phyloP scores from a whole-genome alignment of 1,284 basidiomycete genomes.

The Trametes polyzona region DNA sequence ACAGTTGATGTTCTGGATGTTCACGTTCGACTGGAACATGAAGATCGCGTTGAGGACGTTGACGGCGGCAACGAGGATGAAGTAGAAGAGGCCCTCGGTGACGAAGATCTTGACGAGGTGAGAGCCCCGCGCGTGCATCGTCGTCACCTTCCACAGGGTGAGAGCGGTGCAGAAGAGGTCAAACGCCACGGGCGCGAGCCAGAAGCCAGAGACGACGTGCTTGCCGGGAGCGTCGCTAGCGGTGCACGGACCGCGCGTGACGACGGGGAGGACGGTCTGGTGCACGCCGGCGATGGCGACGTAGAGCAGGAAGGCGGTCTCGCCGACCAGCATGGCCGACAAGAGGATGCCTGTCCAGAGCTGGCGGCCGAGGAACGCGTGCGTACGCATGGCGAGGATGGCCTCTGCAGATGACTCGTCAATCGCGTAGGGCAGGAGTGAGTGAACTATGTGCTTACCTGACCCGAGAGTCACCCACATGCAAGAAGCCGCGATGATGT shows the following conservation, averaged over 20 bases:
- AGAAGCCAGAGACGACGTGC: conserved; percentile 13
- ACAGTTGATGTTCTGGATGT: conserved; percentile 17
- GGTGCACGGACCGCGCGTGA: conserved; percentile 9
- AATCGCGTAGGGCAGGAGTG: no score
- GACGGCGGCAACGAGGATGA: conserved; percentile 11
- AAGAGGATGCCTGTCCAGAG: conserved; percentile 3
- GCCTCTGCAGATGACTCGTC: background rate
- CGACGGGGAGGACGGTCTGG: conserved; percentile 9
- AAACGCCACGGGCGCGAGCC: conserved; percentile 14
- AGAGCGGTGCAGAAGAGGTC: conserved; percentile 13
- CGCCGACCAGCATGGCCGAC: conserved; percentile 6
- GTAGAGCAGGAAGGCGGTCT: conserved; percentile 9
- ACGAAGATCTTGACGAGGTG: conserved; percentile 17
- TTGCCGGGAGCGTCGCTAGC: conserved; percentile 9
- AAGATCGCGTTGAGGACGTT: conserved; percentile 17
- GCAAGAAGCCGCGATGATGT: conserved; percentile 9
- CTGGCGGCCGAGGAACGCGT: conserved; percentile 13
- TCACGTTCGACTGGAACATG: conserved; percentile 16
- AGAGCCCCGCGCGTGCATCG: conserved; percentile 5
- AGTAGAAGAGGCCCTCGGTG: conserved; percentile 12
- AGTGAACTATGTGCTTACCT: background rate
- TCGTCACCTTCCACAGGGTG: conserved; percentile 7
- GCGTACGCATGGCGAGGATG: conserved; percentile 13
- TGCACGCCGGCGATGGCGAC: conserved; percentile 11
- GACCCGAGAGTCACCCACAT: conserved; percentile 15